These are phyloP conservation scores for Geotrichum restrictum DNA, from an alignment of 1,139 yeast species.

Conservation along the genomic window DNA sequence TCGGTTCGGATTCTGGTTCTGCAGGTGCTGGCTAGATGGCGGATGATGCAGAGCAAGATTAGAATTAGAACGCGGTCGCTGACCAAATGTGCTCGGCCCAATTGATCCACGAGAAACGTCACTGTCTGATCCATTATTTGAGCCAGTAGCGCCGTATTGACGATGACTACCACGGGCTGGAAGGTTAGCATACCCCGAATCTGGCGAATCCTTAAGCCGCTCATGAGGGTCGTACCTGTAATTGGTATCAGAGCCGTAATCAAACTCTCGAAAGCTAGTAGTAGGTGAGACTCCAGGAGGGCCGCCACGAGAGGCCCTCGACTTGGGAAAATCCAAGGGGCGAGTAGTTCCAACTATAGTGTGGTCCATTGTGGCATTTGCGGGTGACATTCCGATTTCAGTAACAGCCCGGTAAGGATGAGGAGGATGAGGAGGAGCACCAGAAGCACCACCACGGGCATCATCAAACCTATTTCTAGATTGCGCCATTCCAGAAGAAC, in stretches of 20 bases:
- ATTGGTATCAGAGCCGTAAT: slow-evolving; percentile 12
- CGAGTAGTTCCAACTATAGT: not conserved
- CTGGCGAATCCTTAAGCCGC: slow-evolving; percentile 16
- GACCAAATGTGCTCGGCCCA: not conserved
- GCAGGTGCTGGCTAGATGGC: not conserved
- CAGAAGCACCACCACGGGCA: too few species aligned
- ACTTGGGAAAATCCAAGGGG: slow-evolving; percentile 14
- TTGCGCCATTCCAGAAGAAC: too few species aligned
- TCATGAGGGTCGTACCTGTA: slow-evolving; percentile 16
- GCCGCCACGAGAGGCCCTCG: slow-evolving; percentile 20
- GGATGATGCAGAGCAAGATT: not conserved
- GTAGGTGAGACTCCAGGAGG: slow-evolving; percentile 18
- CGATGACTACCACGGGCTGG: not conserved
- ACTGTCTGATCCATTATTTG: slow-evolving; percentile 13
- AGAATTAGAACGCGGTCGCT: not conserved
- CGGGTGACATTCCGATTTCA: not conserved
- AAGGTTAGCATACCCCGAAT: slow-evolving; percentile 12
- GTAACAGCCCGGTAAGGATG: not conserved
- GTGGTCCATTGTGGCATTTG: not conserved
- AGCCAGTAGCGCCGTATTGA: not conserved
- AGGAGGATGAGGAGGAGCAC: not conserved
- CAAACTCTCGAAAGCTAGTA: slow-evolving; percentile 12
- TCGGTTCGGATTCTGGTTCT: not conserved
- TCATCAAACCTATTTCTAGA: too few species aligned
- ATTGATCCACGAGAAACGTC: slow-evolving; percentile 1